phyloP scores from a whole-genome alignment of 306 rosid genomes.

The Quercus bicolor region DNA sequence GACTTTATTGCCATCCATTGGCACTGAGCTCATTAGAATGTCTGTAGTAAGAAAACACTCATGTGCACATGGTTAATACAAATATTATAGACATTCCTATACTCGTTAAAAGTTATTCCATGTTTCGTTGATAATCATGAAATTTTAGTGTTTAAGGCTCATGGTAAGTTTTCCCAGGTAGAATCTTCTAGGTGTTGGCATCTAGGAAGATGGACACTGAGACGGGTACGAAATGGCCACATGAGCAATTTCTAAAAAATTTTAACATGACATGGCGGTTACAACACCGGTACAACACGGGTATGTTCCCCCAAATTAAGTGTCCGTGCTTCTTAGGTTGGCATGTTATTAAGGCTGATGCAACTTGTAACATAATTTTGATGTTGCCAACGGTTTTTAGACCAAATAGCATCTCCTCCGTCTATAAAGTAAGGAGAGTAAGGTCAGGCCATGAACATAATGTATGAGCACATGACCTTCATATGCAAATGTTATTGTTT shows the following conservation, averaged over 20 bases:
- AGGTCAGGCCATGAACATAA: background rate
- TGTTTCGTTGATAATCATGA: background rate
- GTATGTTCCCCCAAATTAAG: too few relatives aligned
- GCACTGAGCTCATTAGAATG: background rate
- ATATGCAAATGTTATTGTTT: background rate
- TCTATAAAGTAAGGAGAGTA: background rate
- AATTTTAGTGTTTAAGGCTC: background rate
- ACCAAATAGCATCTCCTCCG: background rate
- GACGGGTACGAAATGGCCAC: too few relatives aligned
- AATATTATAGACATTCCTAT: too few relatives aligned
- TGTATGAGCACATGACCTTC: background rate
- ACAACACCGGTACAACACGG: too few relatives aligned
- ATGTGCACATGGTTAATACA: background rate
- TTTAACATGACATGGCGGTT: too few relatives aligned
- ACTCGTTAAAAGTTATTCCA: background rate
- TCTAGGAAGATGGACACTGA: too few relatives aligned
- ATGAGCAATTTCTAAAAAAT: too few relatives aligned
- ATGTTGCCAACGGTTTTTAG: background rate
- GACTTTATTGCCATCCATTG: background rate
- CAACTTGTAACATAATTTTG: background rate
- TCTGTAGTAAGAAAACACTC: background rate
- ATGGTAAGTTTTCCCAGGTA: background rate
- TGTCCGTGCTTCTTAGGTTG: too few relatives aligned
- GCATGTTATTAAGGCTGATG: background rate
- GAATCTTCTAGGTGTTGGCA: background rate